Evolutionary conservation across 331 rosid genomes (phyloP).

Genomic region (Pyrus hybrid): DNA sequence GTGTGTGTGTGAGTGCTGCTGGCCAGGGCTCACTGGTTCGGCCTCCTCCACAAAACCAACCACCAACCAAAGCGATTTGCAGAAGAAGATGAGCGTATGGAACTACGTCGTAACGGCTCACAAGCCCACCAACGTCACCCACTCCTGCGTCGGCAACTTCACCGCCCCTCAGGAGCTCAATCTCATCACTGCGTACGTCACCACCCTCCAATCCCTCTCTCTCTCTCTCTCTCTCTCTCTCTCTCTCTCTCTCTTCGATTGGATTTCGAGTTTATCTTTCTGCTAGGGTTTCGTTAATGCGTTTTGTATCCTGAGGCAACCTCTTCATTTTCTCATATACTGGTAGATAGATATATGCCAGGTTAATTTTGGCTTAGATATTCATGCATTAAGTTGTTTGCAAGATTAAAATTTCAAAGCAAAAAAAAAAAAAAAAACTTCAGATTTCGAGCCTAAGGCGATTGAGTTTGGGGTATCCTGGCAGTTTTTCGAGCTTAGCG

Average conservation of each 20-base stretch:
- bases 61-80: neutral
- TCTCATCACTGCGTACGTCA: conserved; percentile 68
- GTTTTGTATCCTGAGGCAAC: neutral
- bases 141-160: conserved; percentile 98
- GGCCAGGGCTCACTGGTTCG: neutral
- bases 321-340: neutral
- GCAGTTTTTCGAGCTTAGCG: neutral
- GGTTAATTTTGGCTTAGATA: neutral
- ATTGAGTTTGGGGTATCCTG: neutral
- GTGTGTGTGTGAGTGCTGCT: neutral
- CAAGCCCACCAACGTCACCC: conserved; percentile 92
- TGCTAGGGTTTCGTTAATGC: neutral
- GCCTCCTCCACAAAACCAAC: neutral
- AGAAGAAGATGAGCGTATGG: conserved; percentile 65
- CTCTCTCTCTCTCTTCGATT: neutral
- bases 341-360: neutral
- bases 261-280: neutral
- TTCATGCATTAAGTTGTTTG: neutral
- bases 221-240: neutral
- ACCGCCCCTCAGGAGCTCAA: conserved; percentile 93
- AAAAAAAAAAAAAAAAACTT: neutral
- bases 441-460: neutral
- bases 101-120: conserved; percentile 98
- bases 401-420: neutral
- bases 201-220: neutral